phyloP scores from a whole-genome alignment of 805 yeast species.

The Yamadazyma phyllophila region DNA sequence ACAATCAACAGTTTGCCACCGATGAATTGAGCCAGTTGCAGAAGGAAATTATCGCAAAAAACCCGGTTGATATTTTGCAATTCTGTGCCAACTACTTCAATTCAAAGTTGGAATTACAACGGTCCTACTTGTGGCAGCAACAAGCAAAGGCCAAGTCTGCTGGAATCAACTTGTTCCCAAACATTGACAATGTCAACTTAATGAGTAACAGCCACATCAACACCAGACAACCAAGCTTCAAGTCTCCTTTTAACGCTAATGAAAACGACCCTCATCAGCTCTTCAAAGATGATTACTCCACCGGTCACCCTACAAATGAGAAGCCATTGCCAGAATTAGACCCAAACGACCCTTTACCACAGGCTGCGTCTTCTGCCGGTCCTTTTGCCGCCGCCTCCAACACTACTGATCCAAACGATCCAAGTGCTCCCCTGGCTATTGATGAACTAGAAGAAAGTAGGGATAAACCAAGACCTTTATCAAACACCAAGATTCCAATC shows the following conservation, averaged over 20 bases:
- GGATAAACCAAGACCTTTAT: conserved; percentile 15
- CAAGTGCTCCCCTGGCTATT: conserved; percentile 13
- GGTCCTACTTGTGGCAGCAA: conserved; percentile 51
- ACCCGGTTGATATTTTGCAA: conserved; percentile 69
- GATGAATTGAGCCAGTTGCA: conserved; percentile 65
- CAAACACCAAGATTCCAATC: conserved; percentile 41
- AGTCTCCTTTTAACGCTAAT: conserved; percentile 50
- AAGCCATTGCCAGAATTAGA: conserved; percentile 22
- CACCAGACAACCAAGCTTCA: conserved; percentile 48
- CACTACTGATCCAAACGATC: conserved; percentile 25
- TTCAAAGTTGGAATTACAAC: conserved; percentile 57
- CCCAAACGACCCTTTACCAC: conserved; percentile 23
- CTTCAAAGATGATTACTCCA: conserved; percentile 28
- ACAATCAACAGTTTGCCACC: conserved; percentile 15
- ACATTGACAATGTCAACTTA: conserved; percentile 32
- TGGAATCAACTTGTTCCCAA: conserved; percentile 48
- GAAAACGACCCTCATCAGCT: conserved; percentile 63
- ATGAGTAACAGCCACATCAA: conserved; percentile 25
- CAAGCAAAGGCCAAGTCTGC: conserved; percentile 48
- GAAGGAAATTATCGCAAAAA: conserved; percentile 46
- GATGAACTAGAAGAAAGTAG: conserved; percentile 7
- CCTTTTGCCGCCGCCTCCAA: background rate
- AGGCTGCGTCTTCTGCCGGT: conserved; percentile 14
- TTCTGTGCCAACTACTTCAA: conserved; percentile 75
- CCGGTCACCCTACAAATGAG: conserved; percentile 9